Base-by-base conservation (phyloP, 2,329 filamentous ascomycete species). In the Exophiala bonariae region DNA sequence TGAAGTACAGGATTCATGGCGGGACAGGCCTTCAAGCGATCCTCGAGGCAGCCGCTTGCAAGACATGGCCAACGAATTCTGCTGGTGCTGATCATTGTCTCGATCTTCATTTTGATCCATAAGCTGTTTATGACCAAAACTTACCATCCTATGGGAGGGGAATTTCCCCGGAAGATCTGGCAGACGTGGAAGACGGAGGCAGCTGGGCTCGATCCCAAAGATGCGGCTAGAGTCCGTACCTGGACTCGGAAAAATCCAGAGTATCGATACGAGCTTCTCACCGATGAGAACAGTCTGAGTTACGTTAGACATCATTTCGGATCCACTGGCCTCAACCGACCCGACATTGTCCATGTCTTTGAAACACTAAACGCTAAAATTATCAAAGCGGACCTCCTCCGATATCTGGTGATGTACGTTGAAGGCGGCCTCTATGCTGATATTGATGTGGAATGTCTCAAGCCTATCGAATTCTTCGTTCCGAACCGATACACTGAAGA, bases 111-210 rank as follows among this genome's bases (percentile, higher is more conserved):
- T 8, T 19, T 37, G 7, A 6, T 26, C 11, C 23, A 26, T 26
- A 26, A 26, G 23, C 23, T 26, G 11, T 26, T 26, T 11, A 11
- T 6, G 11, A 26, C 23, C 23, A 26, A 11, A 26, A 6, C 23
- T 6, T 26, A 26, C 23, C 23, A 11, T 11, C 23, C 23, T 26
- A 11, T 26, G 6, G 23, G 23, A 11, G 23, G 23, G 6, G 19
- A 37, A 19, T 87, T 82, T 57, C 85, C 76, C 4, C 75, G 75
- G 44, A 88, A 87, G 66, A 85, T 88, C 56, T 88, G 85, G 85
- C 85, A 88, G 64, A 84, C 81, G 1, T 88, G 85, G 85, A 88
- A 87, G 64, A 77, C 83, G 20, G 77, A 83, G 51, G 81, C 84
- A 2, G 69, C 86, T 30, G 71, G 73, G 2, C 86, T 87, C 59